Conservation (phyloP, 495 filamentous ascomycete genomes). For the Physcia stellaris region DNA sequence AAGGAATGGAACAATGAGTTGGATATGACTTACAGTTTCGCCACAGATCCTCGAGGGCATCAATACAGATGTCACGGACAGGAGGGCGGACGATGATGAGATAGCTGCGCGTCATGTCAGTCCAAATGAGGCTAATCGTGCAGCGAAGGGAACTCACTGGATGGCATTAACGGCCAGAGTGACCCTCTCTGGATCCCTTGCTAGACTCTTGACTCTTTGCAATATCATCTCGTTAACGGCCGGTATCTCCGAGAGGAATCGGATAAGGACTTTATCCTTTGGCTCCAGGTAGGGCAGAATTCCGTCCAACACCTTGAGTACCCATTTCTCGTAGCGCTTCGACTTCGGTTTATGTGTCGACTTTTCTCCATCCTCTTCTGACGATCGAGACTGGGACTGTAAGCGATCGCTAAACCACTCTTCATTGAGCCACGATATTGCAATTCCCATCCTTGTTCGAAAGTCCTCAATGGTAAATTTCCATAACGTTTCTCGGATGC, state of each 20-base stretch:
- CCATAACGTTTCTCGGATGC: constrained; percentile 67
- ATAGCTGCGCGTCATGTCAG: constrained; percentile 44
- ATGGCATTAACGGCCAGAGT: constrained; percentile 46
- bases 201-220: constrained; percentile 62
- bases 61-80: constrained; percentile 63
- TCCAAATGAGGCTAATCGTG: constrained; percentile 9
- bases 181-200: constrained; percentile 74
- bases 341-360: constrained; percentile 15
- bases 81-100: constrained; percentile 78
- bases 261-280: constrained; percentile 75
- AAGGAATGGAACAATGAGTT: constrained; percentile 1
- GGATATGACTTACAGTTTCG: constrained; percentile 61
- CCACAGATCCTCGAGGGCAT: constrained; percentile 78
- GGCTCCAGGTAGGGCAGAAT: constrained; percentile 75
- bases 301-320: constrained; percentile 67
- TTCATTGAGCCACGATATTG: constrained; percentile 84
- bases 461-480: constrained; percentile 84
- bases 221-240: constrained; percentile 58
- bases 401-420: constrained; percentile 95
- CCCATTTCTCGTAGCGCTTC: constrained; percentile 67
- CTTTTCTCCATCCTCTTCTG: constrained; percentile 28
- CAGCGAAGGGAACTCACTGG: constrained; percentile 34
- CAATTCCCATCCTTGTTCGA: constrained; percentile 68
- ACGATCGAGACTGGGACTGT: constrained; percentile 26
- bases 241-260: constrained; percentile 86